These are phyloP conservation scores for Geum urbanum DNA, from an alignment of 306 rosid species.

Conservation along the genomic window DNA sequence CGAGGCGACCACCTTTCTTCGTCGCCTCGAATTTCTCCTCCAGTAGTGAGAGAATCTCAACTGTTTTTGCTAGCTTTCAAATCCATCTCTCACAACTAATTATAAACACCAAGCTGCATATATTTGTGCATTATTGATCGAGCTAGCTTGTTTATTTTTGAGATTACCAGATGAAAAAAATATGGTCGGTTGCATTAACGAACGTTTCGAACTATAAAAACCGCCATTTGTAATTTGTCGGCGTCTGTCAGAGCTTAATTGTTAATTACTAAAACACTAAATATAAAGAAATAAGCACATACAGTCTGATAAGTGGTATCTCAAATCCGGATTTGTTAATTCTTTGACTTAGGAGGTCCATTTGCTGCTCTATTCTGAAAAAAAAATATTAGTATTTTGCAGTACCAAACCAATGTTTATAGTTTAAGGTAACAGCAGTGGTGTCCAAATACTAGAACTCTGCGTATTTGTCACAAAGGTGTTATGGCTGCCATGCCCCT, in stretches of 20 bases:
- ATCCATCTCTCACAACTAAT: neutral
- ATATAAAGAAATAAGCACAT: slow-evolving; percentile 22
- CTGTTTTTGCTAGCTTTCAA: slow-evolving; percentile 27
- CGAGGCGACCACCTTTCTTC: too few relatives aligned
- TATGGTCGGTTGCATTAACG: slow-evolving; percentile 40
- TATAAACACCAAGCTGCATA: neutral
- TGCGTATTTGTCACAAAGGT: neutral
- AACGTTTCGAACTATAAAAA: slow-evolving; percentile 33
- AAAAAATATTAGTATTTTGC: slow-evolving; percentile 1
- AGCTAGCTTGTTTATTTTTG: slow-evolving; percentile 35
- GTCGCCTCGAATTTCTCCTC: too few relatives aligned
- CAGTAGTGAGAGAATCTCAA: slow-evolving; percentile 41
- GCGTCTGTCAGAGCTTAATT: slow-evolving; percentile 29
- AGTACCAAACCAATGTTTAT: slow-evolving; percentile 1
- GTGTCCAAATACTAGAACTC: slow-evolving; percentile 37
- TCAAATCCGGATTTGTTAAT: slow-evolving; percentile 22
- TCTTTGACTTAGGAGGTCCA: slow-evolving; percentile 42
- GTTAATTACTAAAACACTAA: neutral
- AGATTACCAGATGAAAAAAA: slow-evolving; percentile 33
- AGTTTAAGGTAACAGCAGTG: neutral
- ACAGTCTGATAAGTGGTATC: slow-evolving; percentile 16
- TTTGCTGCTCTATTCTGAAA: slow-evolving; percentile 7
- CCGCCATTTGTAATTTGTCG: slow-evolving; percentile 59
- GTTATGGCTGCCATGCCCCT: slow-evolving; percentile 24
- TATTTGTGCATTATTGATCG: neutral